phyloP scores from a whole-genome alignment of 2,329 filamentous ascomycete species.

The Nigrospora sphaerica region DNA sequence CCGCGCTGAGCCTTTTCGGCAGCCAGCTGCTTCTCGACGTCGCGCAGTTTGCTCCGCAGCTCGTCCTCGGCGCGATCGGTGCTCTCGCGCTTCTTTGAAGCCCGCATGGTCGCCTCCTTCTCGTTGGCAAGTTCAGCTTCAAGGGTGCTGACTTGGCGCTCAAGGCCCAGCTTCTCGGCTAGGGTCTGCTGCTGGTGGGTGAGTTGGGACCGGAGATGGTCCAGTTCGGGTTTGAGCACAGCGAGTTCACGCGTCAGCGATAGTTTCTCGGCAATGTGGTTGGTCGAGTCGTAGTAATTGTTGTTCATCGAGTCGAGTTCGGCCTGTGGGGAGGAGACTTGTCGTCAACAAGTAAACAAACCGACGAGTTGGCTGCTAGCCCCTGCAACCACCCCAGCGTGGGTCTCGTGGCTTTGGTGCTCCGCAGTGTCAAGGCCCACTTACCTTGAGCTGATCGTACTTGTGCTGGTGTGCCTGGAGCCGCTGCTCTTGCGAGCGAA shows the following conservation, averaged over 20 bases:
- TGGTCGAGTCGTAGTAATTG: slow-evolving; percentile 62
- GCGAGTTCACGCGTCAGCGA: slow-evolving; percentile 44
- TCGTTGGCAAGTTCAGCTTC: slow-evolving; percentile 81
- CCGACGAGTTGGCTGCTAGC: no score
- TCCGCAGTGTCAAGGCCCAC: neutral
- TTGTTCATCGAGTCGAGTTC: slow-evolving; percentile 65
- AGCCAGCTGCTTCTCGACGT: slow-evolving; percentile 22
- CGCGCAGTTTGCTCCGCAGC: slow-evolving; percentile 32
- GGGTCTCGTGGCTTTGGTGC: no score
- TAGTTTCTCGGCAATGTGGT: slow-evolving; percentile 55
- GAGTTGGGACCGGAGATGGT: slow-evolving; percentile 48
- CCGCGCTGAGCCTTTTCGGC: slow-evolving; percentile 22
- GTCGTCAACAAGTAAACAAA: no score
- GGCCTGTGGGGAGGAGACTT: slow-evolving; percentile 36
- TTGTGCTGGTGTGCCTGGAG: slow-evolving; percentile 42
- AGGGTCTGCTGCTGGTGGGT: slow-evolving; percentile 59
- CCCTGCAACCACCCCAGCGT: no score
- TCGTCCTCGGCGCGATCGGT: slow-evolving; percentile 31
- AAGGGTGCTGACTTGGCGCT: slow-evolving; percentile 68
- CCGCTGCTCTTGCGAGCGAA: slow-evolving; percentile 37
- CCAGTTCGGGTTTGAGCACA: slow-evolving; percentile 46
- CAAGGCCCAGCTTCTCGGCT: slow-evolving; percentile 71
- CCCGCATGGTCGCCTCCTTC: slow-evolving; percentile 60
- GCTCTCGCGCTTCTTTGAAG: slow-evolving; percentile 35
- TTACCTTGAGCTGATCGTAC: slow-evolving; percentile 40